These are phyloP conservation scores for Mitragyna speciosa DNA, from an alignment of 257 asterid genomes.

Conservation along the genomic window DNA sequence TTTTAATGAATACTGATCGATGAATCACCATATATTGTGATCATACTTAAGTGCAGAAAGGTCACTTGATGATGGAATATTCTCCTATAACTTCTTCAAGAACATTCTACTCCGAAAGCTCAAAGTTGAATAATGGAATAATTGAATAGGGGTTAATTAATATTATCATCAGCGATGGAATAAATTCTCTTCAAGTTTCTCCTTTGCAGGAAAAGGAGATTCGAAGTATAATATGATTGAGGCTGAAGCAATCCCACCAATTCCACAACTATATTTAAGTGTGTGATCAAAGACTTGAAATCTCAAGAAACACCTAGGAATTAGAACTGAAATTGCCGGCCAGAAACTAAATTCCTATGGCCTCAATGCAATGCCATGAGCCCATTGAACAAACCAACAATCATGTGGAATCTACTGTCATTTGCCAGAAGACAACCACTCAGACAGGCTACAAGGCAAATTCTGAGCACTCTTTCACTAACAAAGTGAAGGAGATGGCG, in stretches of 20 bases:
- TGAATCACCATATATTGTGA: background rate
- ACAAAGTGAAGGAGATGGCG: constrained; percentile 20
- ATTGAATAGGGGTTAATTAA: background rate
- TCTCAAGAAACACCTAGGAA: background rate
- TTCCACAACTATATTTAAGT: background rate
- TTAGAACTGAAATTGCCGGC: background rate
- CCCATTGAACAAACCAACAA: background rate
- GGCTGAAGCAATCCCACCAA: background rate
- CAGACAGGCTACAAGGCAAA: background rate
- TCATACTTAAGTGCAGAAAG: background rate
- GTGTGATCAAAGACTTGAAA: background rate
- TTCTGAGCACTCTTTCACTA: constrained; percentile 8
- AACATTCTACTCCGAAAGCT: background rate
- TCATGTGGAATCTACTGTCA: background rate
- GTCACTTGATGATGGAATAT: background rate
- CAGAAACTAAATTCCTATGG: constrained; percentile 1
- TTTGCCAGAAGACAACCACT: constrained; percentile 7
- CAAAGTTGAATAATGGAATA: background rate
- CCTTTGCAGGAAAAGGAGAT: background rate
- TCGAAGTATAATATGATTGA: background rate
- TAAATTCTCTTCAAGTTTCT: background rate
- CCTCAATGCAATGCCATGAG: constrained; percentile 15
- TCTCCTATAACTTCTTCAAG: background rate
- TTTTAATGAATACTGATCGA: background rate
- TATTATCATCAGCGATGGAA: constrained; percentile 4